Percentiles rank a stretch among this genome's conserved stretches.
Evolutionary conservation across 2,329 filamentous ascomycete species (phyloP).

Genomic region (Clonostachys rosea): DNA sequence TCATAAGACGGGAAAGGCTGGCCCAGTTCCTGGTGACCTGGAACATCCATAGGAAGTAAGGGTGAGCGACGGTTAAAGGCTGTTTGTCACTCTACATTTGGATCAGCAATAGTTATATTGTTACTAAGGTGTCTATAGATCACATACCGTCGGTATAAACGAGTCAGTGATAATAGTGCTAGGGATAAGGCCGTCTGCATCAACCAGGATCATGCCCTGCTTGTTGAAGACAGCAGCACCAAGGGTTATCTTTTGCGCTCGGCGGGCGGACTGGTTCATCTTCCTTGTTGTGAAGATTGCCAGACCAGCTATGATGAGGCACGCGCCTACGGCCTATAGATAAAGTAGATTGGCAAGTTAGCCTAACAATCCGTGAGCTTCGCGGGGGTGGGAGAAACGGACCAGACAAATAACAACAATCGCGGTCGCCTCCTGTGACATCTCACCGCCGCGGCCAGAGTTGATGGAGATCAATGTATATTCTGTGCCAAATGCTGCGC

Average conservation of each 20-base stretch:
- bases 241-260: slow-evolving; percentile 56
- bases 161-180: slow-evolving; percentile 75
- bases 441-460: slow-evolving; percentile 16
- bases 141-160: slow-evolving; percentile 59
- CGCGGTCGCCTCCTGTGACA: slow-evolving; percentile 61
- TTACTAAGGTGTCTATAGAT: too few species aligned
- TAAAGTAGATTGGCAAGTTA: not conserved
- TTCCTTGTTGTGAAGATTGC: slow-evolving; percentile 48
- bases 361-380: too few species aligned
- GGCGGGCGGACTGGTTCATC: slow-evolving; percentile 47
- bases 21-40: slow-evolving; percentile 75
- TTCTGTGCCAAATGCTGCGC: slow-evolving; percentile 64
- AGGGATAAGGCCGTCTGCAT: slow-evolving; percentile 63
- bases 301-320: slow-evolving; percentile 51
- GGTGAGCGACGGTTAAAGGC: slow-evolving; percentile 70
- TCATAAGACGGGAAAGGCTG: slow-evolving; percentile 53
- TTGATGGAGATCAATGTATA: slow-evolving; percentile 53
- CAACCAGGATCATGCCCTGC: slow-evolving; percentile 63
- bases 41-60: slow-evolving; percentile 85
- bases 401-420: slow-evolving; percentile 71
- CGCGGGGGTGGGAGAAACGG: slow-evolving; percentile 16
- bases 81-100: slow-evolving; percentile 49
- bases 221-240: slow-evolving; percentile 64
- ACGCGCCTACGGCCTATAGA: slow-evolving; percentile 54
- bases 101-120: slow-evolving; percentile 5